phyloP scores from a whole-genome alignment of 176 grass and related monocot genomes.

The Hordeum marinum region DNA sequence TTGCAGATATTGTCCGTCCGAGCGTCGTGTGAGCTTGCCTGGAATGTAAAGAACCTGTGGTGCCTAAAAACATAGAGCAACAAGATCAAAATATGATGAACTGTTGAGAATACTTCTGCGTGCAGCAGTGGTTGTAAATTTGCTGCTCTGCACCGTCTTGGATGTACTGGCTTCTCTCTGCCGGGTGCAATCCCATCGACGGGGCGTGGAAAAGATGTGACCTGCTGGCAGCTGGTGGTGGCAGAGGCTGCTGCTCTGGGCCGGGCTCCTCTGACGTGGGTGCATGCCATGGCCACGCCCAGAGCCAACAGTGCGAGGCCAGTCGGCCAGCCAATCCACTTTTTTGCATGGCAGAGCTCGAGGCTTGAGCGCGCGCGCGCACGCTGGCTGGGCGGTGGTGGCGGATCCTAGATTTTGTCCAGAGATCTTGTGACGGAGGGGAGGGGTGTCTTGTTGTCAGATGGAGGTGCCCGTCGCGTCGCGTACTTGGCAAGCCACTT shows the following conservation, averaged over 20 bases:
- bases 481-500: conserved; percentile 25
- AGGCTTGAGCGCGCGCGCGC: neutral
- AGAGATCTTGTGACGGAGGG: conserved; percentile 28
- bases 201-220: conserved; percentile 24
- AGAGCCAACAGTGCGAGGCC: conserved; percentile 1
- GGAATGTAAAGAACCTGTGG: neutral
- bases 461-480: neutral
- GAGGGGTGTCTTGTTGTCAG: conserved; percentile 29
- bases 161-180: neutral
- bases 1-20: conserved; percentile 26
- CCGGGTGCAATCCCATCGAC: neutral
- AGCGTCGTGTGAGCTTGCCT: neutral
- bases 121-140: neutral
- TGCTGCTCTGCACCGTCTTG: neutral
- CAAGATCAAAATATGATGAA: neutral
- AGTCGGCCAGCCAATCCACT: neutral
- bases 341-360: neutral
- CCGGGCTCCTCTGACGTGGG: neutral
- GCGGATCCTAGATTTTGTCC: conserved; percentile 43
- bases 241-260: neutral
- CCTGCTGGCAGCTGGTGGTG: neutral
- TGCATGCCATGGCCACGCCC: conserved; percentile 19
- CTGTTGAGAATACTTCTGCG: neutral
- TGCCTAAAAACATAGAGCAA: neutral
- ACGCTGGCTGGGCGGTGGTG: neutral